Base-by-base conservation (phyloP, 202 grass and related monocot genomes). In the Cymbopogon flexuosus region DNA sequence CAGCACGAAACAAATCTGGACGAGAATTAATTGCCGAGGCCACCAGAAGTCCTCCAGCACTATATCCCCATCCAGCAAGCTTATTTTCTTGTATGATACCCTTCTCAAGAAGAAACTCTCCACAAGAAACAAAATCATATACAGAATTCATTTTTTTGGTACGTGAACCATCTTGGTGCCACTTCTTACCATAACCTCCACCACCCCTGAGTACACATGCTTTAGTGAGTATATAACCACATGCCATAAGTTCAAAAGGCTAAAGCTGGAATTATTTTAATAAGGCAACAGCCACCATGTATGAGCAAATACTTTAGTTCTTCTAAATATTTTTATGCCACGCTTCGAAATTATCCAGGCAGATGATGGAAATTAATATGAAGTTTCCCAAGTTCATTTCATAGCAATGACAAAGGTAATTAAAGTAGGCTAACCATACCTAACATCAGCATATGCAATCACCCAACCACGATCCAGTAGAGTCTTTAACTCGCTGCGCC, bases 361-460 rank as follows among this genome's bases (percentile, higher is more conserved):
- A 40, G 21, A 74, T 4, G 5, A 64, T 18, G 16, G 19, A 63
- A 73, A 27, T 72, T 33, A 70, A 70, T 42, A 66, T 77, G 61
- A 33, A 83, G 43, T 18, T 85, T 35, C 15, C 9, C 39, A 67
- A 66, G 23, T 49, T 75, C 27, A 61, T 40, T 61, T 49, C 6
- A 62, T 21, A 22, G 24, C 16, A 18, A 19, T 10, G 52, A 39
- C 30, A 39, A 82, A 83, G 37, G 75, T 66, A 35, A 3, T 11
- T 78, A 29, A 60, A 78, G 36, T 63, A 60, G 22, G 12, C 2
- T 49, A 79, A 69, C 78, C 34, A 81, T 54, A 93, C 95, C 95
- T 94, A 61, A 95, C 95, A 93, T 98, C 95, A 42, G 95, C 92
- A 88, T 86, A 98, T 77, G 95, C 92, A 79, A 98, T 88, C 86